Base-by-base conservation (phyloP, 805 yeast species). In the Candida michaelii region DNA sequence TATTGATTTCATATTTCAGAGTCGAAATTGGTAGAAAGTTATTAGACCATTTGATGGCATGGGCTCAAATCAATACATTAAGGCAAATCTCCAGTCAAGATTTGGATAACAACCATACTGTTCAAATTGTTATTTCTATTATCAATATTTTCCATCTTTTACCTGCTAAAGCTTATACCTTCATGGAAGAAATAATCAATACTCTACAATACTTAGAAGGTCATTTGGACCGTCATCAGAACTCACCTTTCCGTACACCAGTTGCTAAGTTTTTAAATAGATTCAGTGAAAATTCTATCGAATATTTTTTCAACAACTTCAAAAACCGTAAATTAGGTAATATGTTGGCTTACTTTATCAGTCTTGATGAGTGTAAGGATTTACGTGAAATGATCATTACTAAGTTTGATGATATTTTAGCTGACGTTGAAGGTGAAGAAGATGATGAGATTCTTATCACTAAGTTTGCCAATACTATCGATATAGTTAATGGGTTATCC, bases 11-110 rank as follows among this genome's bases (percentile, higher is more conserved):
- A 3, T 91, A 93, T 56, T 93, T 93, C 73, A 85, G 95, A 59
- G 97, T 95, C 14, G 99, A 93, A 60, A 91, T 93, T 51, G 99
- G 99, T 24, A 77, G 89, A 38, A 93, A 93, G 55, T 66, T 93
- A 39, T 73, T 95, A 24, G 98, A 93, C 57, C 99, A 93, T 63
- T 71, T 93, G 50, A 85, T 83, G 77, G 96, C 97, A 0, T 90
- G 97, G 96, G 95, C 97, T 0, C 90, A 87, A 53, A 88, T 93
- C 2, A 77, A 79, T 21, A 78, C 86, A 1, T 62, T 95, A 30
- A 81, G 89, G 43, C 79, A 82, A 48, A 77, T 87, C 32, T 83
- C 97, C 0, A 82, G 83, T 4, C 88, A 83, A 51, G 96, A 86
- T 45, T 74, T 95, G 43, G 84, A 79, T 24, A 83, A 80, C 50